phyloP scores from a whole-genome alignment of 148 eudicot species.

The Chenopodium quinoa region DNA sequence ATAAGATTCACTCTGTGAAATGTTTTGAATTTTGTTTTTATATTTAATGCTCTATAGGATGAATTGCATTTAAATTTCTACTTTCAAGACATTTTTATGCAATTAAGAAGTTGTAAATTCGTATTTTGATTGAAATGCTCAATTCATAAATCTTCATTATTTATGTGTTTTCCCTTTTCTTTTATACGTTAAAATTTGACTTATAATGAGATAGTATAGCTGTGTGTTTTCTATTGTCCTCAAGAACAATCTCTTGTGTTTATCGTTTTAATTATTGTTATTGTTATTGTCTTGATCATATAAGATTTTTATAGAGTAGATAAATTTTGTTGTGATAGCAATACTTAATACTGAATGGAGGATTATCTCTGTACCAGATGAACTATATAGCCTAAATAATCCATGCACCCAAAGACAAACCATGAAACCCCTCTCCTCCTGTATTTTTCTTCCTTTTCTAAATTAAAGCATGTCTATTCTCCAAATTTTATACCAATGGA shows the following conservation, averaged over 20 bases:
- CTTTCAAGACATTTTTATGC: background rate
- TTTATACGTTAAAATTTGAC: background rate
- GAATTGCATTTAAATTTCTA: background rate
- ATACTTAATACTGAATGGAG: background rate
- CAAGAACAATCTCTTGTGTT: background rate
- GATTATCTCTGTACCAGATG: background rate
- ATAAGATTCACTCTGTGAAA: background rate
- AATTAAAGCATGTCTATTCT: no score
- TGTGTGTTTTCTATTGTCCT: background rate
- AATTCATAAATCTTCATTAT: background rate
- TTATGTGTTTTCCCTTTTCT: background rate
- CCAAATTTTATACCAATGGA: no score
- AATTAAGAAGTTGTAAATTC: no score
- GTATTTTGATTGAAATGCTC: no score
- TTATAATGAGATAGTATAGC: background rate
- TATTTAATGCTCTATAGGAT: background rate
- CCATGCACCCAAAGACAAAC: background rate
- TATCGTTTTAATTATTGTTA: no score
- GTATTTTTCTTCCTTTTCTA: no score
- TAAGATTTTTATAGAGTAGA: no score
- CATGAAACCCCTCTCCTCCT: background rate
- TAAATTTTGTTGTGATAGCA: background rate
- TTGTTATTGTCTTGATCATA: no score
- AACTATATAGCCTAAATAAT: background rate
- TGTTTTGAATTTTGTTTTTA: no score